phyloP scores from a whole-genome alignment of 305 asterid species.

The Petunia hybrid region DNA sequence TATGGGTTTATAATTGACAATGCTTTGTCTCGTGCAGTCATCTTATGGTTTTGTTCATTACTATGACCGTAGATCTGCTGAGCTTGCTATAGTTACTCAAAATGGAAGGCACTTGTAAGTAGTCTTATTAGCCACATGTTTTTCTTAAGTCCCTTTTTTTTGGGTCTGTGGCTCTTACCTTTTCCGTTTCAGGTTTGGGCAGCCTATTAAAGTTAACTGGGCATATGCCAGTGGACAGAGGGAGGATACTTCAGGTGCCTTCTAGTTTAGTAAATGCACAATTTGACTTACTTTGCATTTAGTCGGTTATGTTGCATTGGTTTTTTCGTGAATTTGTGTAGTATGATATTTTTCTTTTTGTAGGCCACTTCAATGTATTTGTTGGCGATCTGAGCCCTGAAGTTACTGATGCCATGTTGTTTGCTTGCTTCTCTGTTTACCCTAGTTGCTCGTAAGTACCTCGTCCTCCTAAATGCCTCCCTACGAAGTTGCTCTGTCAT shows the following conservation, averaged over 20 bases:
- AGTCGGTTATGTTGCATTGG: not conserved
- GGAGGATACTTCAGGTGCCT: slow-evolving; percentile 81
- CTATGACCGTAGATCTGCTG: slow-evolving; percentile 86
- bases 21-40: slow-evolving; percentile 61
- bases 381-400: slow-evolving; percentile 98
- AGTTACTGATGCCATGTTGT: slow-evolving; percentile 92
- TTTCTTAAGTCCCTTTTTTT: slow-evolving; percentile 13
- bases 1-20: slow-evolving; percentile 5
- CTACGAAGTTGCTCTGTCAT: slow-evolving; percentile 12
- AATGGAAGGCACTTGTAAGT: slow-evolving; percentile 91
- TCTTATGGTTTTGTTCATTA: slow-evolving; percentile 91
- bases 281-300: not conserved
- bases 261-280: not conserved
- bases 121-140: slow-evolving; percentile 30
- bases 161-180: slow-evolving; percentile 30
- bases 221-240: slow-evolving; percentile 90
- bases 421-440: slow-evolving; percentile 79
- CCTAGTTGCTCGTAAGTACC: slow-evolving; percentile 82
- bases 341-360: slow-evolving; percentile 2
- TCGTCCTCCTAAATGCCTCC: not conserved
- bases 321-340: not conserved
- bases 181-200: slow-evolving; percentile 71
- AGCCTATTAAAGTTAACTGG: slow-evolving; percentile 91
- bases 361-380: slow-evolving; percentile 90
- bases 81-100: slow-evolving; percentile 73